Base-by-base conservation (phyloP, 805 yeast genomes). In the Suhomyces tanzawaensis region DNA sequence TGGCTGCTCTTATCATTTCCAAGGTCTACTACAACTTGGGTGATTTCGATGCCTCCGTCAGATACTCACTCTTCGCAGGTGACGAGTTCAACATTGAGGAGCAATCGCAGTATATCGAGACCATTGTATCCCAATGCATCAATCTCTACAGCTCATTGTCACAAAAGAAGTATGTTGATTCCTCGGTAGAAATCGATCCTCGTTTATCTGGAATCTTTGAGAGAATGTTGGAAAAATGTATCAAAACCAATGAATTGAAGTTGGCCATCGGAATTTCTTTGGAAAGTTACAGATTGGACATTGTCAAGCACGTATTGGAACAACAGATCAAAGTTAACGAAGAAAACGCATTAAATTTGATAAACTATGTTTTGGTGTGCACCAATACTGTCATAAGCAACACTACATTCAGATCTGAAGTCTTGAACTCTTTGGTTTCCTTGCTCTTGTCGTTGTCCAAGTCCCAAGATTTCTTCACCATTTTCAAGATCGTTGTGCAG, bases 1-100 rank as follows among this genome's bases (percentile, higher is more conserved):
- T 91, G 55, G 98, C 98, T 7, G 98, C 99, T 2, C 71, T 93
- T 42, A 77, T 93, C 42, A 90, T 93, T 6, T 87, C 98, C 12
- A 93, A 93, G 62, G 95, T 80, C 21, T 77, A 77, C 58, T 93
- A 89, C 63, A 89, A 93, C 61, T 73, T 93, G 54, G 98, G 98
- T 33, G 98, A 93, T 58, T 89, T 85, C 54, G 95, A 86, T 46
- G 74, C 90, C 3, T 85, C 96, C 7, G 96, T 93, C 45, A 84
- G 79, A 58, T 93, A 81, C 59, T 91, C 96, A 2, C 74, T 93
- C 30, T 82, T 79, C 22, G 91, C 98, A 15, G 96, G 86, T 21
- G 73, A 79, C 19, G 80, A 77, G 53, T 89, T 93, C 58, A 76
- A 90, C 60, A 69, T 89, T 36, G 70, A 78, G 42, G 88, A 84